Evolutionary conservation across 2,329 filamentous ascomycete species (phyloP).

Genomic region (Penicillium italicum): DNA sequence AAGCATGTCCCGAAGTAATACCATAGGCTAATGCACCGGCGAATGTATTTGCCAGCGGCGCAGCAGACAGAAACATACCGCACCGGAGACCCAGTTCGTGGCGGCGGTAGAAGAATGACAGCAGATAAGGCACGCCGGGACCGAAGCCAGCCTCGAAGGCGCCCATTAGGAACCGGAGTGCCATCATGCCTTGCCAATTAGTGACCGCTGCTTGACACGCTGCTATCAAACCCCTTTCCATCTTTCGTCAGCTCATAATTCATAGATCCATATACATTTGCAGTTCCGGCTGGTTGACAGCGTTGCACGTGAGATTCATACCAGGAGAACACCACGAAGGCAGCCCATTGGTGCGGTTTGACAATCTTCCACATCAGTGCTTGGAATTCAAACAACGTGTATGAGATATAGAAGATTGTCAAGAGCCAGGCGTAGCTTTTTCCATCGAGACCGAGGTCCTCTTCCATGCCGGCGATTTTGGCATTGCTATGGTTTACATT

Average conservation of each 20-base stretch:
- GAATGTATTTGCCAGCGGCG: conserved; percentile 74
- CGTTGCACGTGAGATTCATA: conserved; percentile 23
- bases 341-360: conserved; percentile 43
- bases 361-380: conserved; percentile 47
- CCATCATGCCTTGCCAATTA: conserved; percentile 49
- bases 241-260: conserved; percentile 2
- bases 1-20: conserved; percentile 58
- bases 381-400: conserved; percentile 43
- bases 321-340: conserved; percentile 43
- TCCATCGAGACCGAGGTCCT: conserved; percentile 48
- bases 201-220: conserved; percentile 46
- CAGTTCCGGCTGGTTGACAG: conserved; percentile 12
- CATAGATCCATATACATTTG: conserved; percentile 11
- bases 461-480: conserved; percentile 51
- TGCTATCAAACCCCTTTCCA: conserved; percentile 46
- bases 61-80: conserved; percentile 54
- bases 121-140: conserved; percentile 47
- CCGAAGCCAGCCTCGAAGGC: conserved; percentile 47
- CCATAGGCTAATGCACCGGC: conserved; percentile 65
- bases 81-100: conserved; percentile 55
- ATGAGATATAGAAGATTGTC: conserved; percentile 54
- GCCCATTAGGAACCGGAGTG: conserved; percentile 49
- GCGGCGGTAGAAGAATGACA: conserved; percentile 59
- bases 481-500: conserved; percentile 45
- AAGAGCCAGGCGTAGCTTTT: conserved; percentile 51